Base-by-base conservation (phyloP, 2,329 filamentous ascomycete species). In the Pseudogymnoascus sp. region DNA sequence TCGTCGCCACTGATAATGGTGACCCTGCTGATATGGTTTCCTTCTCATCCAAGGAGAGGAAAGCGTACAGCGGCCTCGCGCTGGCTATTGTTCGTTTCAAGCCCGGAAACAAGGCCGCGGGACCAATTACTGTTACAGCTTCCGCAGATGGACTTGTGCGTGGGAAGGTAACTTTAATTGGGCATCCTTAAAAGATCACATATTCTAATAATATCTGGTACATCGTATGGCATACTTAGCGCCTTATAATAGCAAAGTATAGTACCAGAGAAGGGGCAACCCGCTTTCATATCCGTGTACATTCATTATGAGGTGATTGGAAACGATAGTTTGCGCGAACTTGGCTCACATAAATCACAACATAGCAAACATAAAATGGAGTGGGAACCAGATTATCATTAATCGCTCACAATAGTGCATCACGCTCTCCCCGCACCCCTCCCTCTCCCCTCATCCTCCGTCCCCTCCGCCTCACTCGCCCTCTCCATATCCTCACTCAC, bases 1-100 rank as follows among this genome's bases (percentile, higher is more conserved):
- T 84, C 33, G 73, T 80, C 1, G 70, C 78, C 0, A 83, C 81
- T 0, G 80, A 83, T 59, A 83, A 82, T 61, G 81, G 81, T 1
- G 74, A 81, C 62, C 77, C 77, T 3, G 70, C 75, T 1, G 78
- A 81, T 62, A 71, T 79, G 66, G 74, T 71, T 2, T 67, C 74
- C 1, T 81, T 81, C 65, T 74, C 76, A 0, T 75, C 73, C 2
- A 64, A 65, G 7, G 70, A 69, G 38, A 71, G 78, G 10, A 75
- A 76, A 44, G 77, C 76, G 0, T 79, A 77, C 61, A 73, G 71
- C 33, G 78, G 78, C 0, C 68, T 74, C 3, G 74, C 74, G 0
- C 70, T 80, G 15, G 75, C 73, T 2, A 75, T 80, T 62, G 72
- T 80, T 0, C 68, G 70, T 5, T 68, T 71, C 9, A 33, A 33